Evolutionary conservation across 2,329 filamentous ascomycete species (phyloP).

Genomic region (Exophiala xenobiotica): DNA sequence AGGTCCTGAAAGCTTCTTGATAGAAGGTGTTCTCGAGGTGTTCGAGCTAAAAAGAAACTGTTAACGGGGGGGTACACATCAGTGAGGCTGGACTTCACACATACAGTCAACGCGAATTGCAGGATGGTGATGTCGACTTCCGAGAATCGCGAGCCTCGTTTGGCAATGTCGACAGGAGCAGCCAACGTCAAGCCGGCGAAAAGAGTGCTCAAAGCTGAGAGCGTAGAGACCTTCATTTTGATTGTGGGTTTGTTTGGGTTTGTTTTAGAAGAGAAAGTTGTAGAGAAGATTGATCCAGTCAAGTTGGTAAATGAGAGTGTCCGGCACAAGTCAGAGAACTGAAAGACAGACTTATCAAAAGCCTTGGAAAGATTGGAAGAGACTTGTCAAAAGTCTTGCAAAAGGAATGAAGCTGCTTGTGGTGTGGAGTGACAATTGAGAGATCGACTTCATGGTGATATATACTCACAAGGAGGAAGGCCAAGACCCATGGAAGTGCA

Average conservation of each 20-base stretch:
- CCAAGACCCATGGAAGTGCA: conserved; percentile 12
- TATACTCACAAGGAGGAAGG: not conserved
- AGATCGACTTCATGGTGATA: conserved; percentile 13
- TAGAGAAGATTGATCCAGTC: conserved; percentile 1
- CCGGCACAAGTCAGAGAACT: conserved; percentile 20
- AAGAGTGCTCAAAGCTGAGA: conserved; percentile 20
- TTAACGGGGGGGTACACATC: not conserved
- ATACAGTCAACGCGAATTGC: conserved; percentile 45
- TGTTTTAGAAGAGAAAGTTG: not conserved
- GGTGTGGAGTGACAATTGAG: conserved; percentile 10
- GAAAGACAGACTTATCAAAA: conserved; percentile 27
- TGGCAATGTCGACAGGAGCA: conserved; percentile 19
- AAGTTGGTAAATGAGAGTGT: conserved; percentile 21
- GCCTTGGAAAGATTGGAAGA: conserved; percentile 19
- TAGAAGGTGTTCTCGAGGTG: conserved; percentile 74
- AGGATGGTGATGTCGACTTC: conserved; percentile 56
- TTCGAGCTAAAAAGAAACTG: conserved; percentile 51
- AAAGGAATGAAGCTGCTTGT: conserved; percentile 22
- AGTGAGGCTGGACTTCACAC: not conserved
- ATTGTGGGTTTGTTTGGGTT: not conserved
- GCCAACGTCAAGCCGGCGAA: conserved; percentile 25
- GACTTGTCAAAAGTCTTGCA: conserved; percentile 26
- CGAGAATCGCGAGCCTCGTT: conserved; percentile 34
- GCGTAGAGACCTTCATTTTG: conserved; percentile 26
- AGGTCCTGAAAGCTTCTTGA: conserved; percentile 66